These are phyloP conservation scores for Brassica cretica DNA, from an alignment of 345 rosid genomes.

Conservation along the genomic window DNA sequence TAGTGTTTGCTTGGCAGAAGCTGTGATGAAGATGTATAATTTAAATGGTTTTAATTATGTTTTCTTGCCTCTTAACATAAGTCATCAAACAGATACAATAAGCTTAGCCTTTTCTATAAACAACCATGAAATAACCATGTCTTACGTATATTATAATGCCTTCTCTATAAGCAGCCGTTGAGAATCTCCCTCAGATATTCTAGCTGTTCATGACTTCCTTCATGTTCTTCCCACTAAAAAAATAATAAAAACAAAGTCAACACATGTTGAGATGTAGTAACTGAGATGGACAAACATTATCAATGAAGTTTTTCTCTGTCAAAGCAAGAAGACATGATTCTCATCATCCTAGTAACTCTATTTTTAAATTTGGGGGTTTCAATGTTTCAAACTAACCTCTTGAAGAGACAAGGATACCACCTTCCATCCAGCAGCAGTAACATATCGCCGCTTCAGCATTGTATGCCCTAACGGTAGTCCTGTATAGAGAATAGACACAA, in stretches of 20 bases:
- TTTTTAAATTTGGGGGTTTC: neutral
- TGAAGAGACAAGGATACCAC: constrained; percentile 72
- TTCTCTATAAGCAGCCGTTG: constrained; percentile 47
- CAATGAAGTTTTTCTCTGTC: constrained; percentile 10
- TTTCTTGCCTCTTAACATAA: constrained; percentile 25
- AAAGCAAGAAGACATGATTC: constrained; percentile 6
- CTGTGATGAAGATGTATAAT: constrained; percentile 23
- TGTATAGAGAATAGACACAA: constrained; percentile 34
- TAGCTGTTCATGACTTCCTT: constrained; percentile 79
- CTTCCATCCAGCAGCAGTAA: constrained; percentile 88
- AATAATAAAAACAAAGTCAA: constrained; percentile 7
- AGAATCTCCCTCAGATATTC: constrained; percentile 78
- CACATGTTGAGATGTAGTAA: constrained; percentile 5
- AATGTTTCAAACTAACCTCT: constrained; percentile 56
- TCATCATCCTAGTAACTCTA: constrained; percentile 4
- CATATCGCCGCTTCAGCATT: constrained; percentile 68
- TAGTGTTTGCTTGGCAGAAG: constrained; percentile 22
- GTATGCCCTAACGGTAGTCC: constrained; percentile 89
- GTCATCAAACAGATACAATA: constrained; percentile 20
- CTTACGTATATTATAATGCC: constrained; percentile 14
- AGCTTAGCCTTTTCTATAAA: constrained; percentile 17
- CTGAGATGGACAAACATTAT: neutral
- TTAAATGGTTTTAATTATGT: constrained; percentile 17
- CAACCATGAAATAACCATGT: neutral
- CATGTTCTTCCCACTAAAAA: constrained; percentile 81